Conservation (phyloP, 257 asterid genomes). For the Euphrasia confusa region DNA sequence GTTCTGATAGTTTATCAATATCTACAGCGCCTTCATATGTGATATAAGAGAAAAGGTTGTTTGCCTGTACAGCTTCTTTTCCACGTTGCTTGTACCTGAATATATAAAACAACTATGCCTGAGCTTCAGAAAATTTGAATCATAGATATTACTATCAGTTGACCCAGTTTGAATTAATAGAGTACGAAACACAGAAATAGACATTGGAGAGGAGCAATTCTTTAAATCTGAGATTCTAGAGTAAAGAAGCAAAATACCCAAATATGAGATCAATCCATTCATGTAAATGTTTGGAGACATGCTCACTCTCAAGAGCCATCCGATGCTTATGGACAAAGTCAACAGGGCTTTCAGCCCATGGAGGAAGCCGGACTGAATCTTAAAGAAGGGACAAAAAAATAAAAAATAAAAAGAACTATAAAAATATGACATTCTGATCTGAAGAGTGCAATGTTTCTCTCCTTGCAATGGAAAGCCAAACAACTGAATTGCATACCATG, state of each 20-base stretch:
- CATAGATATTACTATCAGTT: not conserved
- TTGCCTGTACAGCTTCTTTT: constrained; percentile 88
- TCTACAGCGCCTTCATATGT: constrained; percentile 97
- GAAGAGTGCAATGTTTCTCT: constrained; percentile 10
- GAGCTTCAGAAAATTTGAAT: constrained; percentile 19
- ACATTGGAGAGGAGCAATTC: constrained; percentile 8
- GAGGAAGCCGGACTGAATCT: constrained; percentile 83
- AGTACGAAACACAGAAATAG: not conserved
- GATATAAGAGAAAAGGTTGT: constrained; percentile 89
- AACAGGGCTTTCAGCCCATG: constrained; percentile 88
- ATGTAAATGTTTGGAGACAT: constrained; percentile 84
- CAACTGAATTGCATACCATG: constrained; percentile 50
- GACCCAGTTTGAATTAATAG: not conserved
- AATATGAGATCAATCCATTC: constrained; percentile 97
- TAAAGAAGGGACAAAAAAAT: constrained; percentile 22
- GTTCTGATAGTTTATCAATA: constrained; percentile 86
- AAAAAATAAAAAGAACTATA: constrained; percentile 23
- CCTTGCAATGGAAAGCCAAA: constrained; percentile 22
- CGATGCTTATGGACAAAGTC: constrained; percentile 95
- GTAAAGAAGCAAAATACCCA: constrained; percentile 52
- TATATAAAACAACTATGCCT: constrained; percentile 16
- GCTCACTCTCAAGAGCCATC: constrained; percentile 97
- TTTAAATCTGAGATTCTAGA: constrained; percentile 22
- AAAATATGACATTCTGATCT: constrained; percentile 10
- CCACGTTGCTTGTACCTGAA: constrained; percentile 97